A percentile compares a stretch with the other conserved stretches of the same genome.
These are phyloP conservation scores for Lablab purpureus DNA, from an alignment of 306 rosid genomes.

Conservation along the genomic window DNA sequence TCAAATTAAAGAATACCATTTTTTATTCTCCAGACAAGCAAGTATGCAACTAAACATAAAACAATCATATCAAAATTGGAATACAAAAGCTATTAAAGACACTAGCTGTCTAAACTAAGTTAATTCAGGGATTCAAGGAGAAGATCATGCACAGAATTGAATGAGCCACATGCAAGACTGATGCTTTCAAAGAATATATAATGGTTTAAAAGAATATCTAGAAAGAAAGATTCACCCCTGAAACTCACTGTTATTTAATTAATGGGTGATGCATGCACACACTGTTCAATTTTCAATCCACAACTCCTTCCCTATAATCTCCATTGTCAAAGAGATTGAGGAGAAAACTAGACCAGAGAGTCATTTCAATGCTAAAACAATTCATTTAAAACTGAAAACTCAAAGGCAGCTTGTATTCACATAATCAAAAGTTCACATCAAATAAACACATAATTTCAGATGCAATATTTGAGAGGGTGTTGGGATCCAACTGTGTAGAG, in stretches of 20 bases:
- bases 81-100: slow-evolving; percentile 8
- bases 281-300: slow-evolving; percentile 10
- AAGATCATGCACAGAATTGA: slow-evolving; percentile 17
- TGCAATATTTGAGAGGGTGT: not conserved
- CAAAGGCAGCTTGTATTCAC: slow-evolving; percentile 35
- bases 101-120: slow-evolving; percentile 3
- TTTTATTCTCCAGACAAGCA: slow-evolving; percentile 21
- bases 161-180: not conserved
- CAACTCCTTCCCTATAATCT: not conserved
- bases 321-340: slow-evolving; percentile 30
- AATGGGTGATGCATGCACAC: slow-evolving; percentile 17
- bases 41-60: not conserved
- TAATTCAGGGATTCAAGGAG: slow-evolving; percentile 12
- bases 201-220: not conserved
- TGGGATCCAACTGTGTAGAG: slow-evolving; percentile 1
- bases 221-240: not conserved
- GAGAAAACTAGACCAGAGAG: slow-evolving; percentile 34
- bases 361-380: slow-evolving; percentile 27
- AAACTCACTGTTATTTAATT: slow-evolving; percentile 33
- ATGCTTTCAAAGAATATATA: not conserved
- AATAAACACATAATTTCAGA: slow-evolving; percentile 29
- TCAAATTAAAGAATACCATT: not conserved
- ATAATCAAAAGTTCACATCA: slow-evolving; percentile 13
- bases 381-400: slow-evolving; percentile 30
- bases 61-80: slow-evolving; percentile 15